phyloP scores from a whole-genome alignment of 345 rosid genomes.

The Brassica napus region DNA sequence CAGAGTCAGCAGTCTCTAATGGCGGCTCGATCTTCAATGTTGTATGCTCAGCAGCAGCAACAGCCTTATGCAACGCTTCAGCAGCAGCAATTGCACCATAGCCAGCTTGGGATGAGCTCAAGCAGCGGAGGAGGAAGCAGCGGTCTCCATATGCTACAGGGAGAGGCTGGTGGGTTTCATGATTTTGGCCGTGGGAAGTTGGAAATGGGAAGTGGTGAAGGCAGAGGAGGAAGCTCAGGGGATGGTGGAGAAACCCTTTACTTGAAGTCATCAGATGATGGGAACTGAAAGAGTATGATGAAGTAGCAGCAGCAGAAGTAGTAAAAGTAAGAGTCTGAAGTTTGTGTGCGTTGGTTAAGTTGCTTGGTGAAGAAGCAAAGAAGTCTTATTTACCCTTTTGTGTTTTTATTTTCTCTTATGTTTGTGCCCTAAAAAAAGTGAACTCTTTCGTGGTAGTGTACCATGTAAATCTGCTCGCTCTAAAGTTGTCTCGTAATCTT shows the following conservation, averaged over 20 bases:
- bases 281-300: constrained; percentile 51
- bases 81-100: constrained; percentile 83
- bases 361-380: constrained; percentile 32
- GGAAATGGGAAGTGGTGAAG: constrained; percentile 77
- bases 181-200: constrained; percentile 87
- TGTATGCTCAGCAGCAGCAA: constrained; percentile 60
- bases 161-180: constrained; percentile 59
- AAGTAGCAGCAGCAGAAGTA: constrained; percentile 27
- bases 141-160: constrained; percentile 44
- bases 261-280: constrained; percentile 77
- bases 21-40: constrained; percentile 89
- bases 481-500: constrained; percentile 26
- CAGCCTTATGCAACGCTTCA: constrained; percentile 71
- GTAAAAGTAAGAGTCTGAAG: constrained; percentile 33
- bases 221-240: constrained; percentile 77
- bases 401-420: constrained; percentile 26
- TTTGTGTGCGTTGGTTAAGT: constrained; percentile 26
- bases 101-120: constrained; percentile 90
- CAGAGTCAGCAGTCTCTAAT: constrained; percentile 80
- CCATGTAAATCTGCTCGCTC: constrained; percentile 42
- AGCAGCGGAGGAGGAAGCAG: constrained; percentile 70
- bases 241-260: constrained; percentile 91
- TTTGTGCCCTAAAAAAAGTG: constrained; percentile 27
- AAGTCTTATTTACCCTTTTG: constrained; percentile 13
- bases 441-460: constrained; percentile 35